Percentiles rank a stretch among this genome's conserved stretches.
Evolutionary conservation across 305 asterid genomes (phyloP).

Genomic region (Solanum aculeatissimum): DNA sequence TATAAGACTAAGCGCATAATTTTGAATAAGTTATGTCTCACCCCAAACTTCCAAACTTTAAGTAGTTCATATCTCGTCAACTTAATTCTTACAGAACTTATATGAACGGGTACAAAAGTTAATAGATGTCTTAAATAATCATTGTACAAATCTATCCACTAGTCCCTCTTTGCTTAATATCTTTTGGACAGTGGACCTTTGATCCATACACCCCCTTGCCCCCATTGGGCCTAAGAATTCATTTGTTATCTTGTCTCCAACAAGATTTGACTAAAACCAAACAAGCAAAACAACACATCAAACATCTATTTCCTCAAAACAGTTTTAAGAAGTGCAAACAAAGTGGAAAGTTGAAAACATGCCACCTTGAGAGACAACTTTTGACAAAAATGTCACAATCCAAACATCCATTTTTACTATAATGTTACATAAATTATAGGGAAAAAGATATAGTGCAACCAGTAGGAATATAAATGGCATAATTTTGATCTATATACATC

Average conservation of each 20-base stretch:
- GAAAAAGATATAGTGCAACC: background rate
- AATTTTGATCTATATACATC: background rate
- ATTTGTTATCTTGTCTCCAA: background rate
- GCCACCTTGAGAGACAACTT: background rate
- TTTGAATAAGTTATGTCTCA: background rate
- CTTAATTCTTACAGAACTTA: background rate
- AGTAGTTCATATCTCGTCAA: background rate
- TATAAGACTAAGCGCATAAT: background rate
- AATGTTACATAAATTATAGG: background rate
- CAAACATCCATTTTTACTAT: background rate
- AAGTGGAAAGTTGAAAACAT: background rate
- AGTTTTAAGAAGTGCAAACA: background rate
- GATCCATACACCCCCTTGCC: background rate
- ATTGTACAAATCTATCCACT: background rate
- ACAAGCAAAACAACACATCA: background rate
- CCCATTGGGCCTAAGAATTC: background rate
- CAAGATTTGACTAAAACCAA: background rate
- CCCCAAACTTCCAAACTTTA: background rate
- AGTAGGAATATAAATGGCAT: background rate
- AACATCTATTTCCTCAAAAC: background rate
- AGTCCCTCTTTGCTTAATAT: background rate
- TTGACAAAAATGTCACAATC: background rate
- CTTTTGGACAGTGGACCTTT: background rate
- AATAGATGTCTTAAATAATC: background rate
- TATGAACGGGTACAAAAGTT: background rate